Evolutionary conservation across 106 monocot genomes (phyloP), one percentile per base, ranked within the genome.

Genomic region (Apostasia ramifera): DNA sequence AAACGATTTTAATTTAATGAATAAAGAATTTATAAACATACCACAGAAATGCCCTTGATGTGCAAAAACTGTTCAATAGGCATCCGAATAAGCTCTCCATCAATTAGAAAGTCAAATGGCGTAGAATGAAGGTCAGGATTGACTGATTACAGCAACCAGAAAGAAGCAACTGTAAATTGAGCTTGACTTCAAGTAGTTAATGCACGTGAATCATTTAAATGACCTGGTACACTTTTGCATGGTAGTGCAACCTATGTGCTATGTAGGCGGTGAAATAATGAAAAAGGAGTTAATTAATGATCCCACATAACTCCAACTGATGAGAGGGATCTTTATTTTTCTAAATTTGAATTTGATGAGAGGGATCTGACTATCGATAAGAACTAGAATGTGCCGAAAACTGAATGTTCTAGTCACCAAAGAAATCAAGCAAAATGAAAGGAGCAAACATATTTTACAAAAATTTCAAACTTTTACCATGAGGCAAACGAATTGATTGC

Each of bases 41-140:
- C 95, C 65, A 86, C 81, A 26, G 95, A 85, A 41, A 97, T 97
- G 55, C 84, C 86, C 75, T 97, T 97, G 50, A 84, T 82, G 6
- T 85, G 54, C 40, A 92, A 66, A 74, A 97, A 97, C 68, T 83
- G 69, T 41, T 97, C 89, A 1, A 97, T 79, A 10, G 89, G 78
- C 84, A 92, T 81, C 49, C 92, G 79, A 52, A 97, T 62, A 15
- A 97, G 86, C 79, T 97, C 92, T 3, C 95, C 95, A 66, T 81
- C 84, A 5, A 97, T 69, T 14, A 97, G 74, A 64, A 97, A 97
- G 63, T 97, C 95, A 65, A 97, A 92, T 3, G 95, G 89, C 65
- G 84, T 79, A 54, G 39, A 40, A 64, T 92, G 44, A 66, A 78
- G 69, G 8, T 87, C 92, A 8, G 72, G 9, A 37, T 77, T 62